These are phyloP conservation scores for Pichia sp. DNA, from an alignment of 1,139 yeast species.

Conservation along the genomic window DNA sequence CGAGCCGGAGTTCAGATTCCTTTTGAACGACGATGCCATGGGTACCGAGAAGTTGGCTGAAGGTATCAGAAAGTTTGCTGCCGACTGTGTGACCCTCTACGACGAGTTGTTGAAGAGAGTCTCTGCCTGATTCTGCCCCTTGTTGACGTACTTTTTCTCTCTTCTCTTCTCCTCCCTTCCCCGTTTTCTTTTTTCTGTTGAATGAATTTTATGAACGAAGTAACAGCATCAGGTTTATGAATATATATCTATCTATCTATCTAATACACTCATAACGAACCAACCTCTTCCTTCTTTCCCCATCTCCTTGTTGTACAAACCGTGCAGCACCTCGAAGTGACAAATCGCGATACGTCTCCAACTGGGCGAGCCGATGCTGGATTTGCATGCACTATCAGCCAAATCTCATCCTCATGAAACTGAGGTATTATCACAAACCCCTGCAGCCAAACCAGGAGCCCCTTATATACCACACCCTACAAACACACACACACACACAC, in stretches of 20 bases:
- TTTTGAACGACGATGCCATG: slow-evolving; percentile 94
- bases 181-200: not conserved
- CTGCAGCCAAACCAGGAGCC: too few species aligned
- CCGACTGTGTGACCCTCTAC: slow-evolving; percentile 85
- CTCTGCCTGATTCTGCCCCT: slow-evolving; percentile 32
- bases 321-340: not conserved
- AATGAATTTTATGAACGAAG: not conserved
- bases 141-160: too few species aligned
- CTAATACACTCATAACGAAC: not conserved
- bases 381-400: not conserved
- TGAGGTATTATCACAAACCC: too few species aligned
- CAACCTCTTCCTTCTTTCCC: not conserved
- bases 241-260: not conserved
- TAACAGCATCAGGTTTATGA: not conserved
- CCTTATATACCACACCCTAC: not conserved
- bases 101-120: slow-evolving; percentile 73
- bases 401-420: not conserved
- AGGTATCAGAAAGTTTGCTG: slow-evolving; percentile 96
- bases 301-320: too few species aligned
- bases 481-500: too few species aligned
- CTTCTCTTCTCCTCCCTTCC: not conserved
- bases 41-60: slow-evolving; percentile 96
- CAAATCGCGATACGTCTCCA: slow-evolving; percentile 1
- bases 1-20: slow-evolving; percentile 88
- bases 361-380: not conserved